Conservation (phyloP, 371 early-diverging fungal species). For the Rhizomucor pusillus region DNA sequence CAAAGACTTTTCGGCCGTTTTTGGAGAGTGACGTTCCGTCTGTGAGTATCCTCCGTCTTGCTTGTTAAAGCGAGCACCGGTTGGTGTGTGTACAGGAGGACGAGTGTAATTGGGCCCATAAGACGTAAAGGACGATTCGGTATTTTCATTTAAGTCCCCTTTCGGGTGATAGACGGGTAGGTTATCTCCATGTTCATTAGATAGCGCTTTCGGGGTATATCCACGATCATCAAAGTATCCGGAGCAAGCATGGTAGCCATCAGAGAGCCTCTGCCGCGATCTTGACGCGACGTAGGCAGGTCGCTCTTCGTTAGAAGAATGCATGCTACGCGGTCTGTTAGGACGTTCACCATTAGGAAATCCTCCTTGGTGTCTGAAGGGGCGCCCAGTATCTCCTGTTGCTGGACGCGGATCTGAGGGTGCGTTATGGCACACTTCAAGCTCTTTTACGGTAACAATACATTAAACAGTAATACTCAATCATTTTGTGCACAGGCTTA, state of each 20-base stretch:
- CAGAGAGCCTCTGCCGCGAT: too few relatives aligned
- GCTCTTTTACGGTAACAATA: background rate
- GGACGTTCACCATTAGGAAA: background rate
- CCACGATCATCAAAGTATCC: too few relatives aligned
- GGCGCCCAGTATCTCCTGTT: too few relatives aligned
- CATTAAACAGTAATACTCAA: background rate
- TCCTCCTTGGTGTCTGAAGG: background rate
- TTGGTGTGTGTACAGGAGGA: background rate
- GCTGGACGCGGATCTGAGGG: background rate
- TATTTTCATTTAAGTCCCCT: background rate
- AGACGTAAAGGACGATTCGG: background rate
- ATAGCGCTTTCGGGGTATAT: too few relatives aligned
- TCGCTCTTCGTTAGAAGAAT: too few relatives aligned
- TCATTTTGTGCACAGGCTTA: background rate
- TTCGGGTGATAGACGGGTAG: too few relatives aligned
- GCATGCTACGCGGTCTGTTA: background rate
- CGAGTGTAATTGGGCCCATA: background rate
- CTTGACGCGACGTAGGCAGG: too few relatives aligned
- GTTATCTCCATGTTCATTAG: too few relatives aligned
- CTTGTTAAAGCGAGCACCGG: background rate
- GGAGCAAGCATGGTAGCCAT: too few relatives aligned
- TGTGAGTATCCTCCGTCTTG: background rate
- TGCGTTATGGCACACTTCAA: constrained; percentile 4
- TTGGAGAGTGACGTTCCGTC: background rate
- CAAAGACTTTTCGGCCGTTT: background rate